Evolutionary conservation across 2,329 filamentous ascomycete species (phyloP).

Genomic region (Trichoderma citrinoviride): DNA sequence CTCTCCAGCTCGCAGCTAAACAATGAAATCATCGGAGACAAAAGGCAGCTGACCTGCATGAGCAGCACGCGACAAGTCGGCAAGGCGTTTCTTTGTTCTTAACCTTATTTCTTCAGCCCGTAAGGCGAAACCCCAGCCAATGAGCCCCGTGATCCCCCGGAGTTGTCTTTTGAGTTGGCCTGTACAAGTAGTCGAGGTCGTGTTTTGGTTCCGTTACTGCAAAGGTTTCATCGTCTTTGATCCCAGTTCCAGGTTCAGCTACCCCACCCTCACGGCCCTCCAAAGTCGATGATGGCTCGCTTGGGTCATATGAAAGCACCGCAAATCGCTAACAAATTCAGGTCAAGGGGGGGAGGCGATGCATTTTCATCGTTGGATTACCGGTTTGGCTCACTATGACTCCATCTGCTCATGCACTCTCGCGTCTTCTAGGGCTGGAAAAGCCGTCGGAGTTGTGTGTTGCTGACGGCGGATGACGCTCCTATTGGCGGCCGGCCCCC

Average conservation of each 20-base stretch:
- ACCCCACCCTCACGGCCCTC: neutral
- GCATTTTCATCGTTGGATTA: neutral
- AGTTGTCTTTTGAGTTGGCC: too few species aligned
- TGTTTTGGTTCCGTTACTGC: neutral
- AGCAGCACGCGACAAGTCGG: neutral
- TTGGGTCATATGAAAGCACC: neutral
- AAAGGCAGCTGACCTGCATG: conserved; percentile 11
- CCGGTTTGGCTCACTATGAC: conserved; percentile 1
- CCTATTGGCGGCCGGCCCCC: neutral
- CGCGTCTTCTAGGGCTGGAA: neutral
- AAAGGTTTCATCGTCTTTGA: neutral
- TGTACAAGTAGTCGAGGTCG: neutral
- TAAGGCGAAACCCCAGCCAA: neutral
- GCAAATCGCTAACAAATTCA: too few species aligned
- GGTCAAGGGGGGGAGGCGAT: neutral
- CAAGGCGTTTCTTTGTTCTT: neutral
- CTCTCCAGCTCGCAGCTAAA: neutral
- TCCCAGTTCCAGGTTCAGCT: neutral
- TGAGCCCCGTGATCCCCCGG: too few species aligned
- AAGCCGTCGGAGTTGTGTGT: neutral
- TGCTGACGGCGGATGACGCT: neutral
- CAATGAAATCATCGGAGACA: neutral
- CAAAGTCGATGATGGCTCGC: neutral
- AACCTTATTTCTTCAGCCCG: neutral
- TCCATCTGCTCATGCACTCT: neutral